These are phyloP conservation scores for Blastobotrys ciferrii DNA, from an alignment of 1,139 yeast species.

Conservation along the genomic window DNA sequence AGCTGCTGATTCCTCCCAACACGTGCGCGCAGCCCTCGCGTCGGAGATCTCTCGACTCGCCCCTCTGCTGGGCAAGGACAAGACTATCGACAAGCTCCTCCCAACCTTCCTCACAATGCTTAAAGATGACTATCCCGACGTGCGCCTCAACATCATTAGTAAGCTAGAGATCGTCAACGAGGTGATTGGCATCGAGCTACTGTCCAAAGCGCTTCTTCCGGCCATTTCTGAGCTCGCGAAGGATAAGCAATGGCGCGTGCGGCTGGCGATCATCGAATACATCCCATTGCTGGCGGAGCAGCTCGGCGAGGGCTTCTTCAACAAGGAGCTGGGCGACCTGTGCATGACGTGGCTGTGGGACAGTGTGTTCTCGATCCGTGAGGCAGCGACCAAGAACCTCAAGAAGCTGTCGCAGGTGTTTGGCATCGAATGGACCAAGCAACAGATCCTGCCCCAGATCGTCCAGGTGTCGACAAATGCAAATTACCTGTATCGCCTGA, in stretches of 20 bases:
- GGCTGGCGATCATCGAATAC: conserved; percentile 95
- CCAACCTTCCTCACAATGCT: conserved; percentile 92
- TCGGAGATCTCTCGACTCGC: conserved; percentile 83
- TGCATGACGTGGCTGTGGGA: conserved; percentile 99
- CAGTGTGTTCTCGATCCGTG: conserved; percentile 92
- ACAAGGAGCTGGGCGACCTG: conserved; percentile 82
- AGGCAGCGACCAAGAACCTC: conserved; percentile 88
- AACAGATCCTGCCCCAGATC: conserved; percentile 76
- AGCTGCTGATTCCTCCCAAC: conserved; percentile 88
- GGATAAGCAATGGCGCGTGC: conserved; percentile 96
- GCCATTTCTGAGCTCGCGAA: conserved; percentile 96
- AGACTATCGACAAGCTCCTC: conserved; percentile 75
- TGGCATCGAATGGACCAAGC: conserved; percentile 92
- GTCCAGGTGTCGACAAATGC: conserved; percentile 50
- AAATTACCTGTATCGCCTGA: conserved; percentile 86
- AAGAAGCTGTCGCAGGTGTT: conserved; percentile 78
- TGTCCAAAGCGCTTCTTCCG: conserved; percentile 85
- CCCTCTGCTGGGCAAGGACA: conserved; percentile 80
- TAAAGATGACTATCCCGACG: conserved; percentile 96
- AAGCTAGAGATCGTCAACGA: conserved; percentile 89
- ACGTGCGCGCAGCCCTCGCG: conserved; percentile 90
- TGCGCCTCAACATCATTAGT: conserved; percentile 88
- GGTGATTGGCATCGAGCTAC: conserved; percentile 85
- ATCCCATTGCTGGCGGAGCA: conserved; percentile 96
- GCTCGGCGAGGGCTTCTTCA: conserved; percentile 88